These are phyloP conservation scores for Apiosordaria backusii DNA, from an alignment of 495 filamentous ascomycete genomes.

Conservation along the genomic window DNA sequence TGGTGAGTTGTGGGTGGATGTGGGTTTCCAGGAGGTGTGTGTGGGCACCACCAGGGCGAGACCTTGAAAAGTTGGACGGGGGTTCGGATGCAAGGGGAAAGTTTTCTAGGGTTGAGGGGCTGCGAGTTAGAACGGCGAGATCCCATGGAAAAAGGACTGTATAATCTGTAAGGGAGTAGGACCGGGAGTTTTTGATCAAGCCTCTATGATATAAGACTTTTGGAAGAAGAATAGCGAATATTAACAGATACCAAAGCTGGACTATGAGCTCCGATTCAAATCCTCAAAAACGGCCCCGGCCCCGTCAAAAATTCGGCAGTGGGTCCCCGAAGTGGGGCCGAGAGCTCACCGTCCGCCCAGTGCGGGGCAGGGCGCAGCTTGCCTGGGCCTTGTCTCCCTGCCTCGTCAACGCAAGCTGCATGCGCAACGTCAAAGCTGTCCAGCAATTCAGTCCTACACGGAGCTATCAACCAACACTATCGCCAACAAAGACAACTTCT, in stretches of 20 bases:
- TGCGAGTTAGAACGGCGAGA: too few relatives aligned
- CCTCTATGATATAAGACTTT: too few relatives aligned
- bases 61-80: background rate
- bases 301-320: background rate
- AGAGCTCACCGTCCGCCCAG: background rate
- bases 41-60: background rate
- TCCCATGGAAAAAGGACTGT: too few relatives aligned
- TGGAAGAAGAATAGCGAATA: background rate
- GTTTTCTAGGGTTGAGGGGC: background rate
- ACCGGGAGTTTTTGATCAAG: too few relatives aligned
- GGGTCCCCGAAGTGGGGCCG: background rate
- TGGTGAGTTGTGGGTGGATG: background rate
- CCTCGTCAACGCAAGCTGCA: background rate
- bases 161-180: too few relatives aligned
- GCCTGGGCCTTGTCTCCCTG: background rate
- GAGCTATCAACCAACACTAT: background rate
- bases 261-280: background rate
- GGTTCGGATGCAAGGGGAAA: background rate
- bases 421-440: background rate
- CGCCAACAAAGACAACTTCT: background rate
- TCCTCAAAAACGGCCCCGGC: background rate
- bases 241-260: background rate
- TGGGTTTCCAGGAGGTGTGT: background rate
- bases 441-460: background rate
- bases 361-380: background rate